A percentile compares a stretch with the other conserved stretches of the same genome.
Evolutionary conservation across 495 filamentous ascomycete species (phyloP).

Genomic region (Venustampulla echinocandica): DNA sequence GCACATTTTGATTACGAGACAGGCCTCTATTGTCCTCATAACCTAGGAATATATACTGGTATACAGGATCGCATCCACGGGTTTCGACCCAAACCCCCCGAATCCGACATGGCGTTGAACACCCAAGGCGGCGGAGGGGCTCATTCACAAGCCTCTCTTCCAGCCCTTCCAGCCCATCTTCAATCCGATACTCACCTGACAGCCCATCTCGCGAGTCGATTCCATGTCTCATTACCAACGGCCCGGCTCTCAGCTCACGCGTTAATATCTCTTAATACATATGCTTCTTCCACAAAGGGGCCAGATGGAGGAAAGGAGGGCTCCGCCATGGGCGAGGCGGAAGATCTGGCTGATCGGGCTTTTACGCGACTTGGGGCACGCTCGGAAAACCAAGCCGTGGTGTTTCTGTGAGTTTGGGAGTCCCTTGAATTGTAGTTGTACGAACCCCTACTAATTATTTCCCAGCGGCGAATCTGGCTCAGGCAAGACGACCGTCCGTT

Average conservation of each 20-base stretch:
- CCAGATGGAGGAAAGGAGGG: slow-evolving; percentile 83
- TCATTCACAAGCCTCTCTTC: slow-evolving; percentile 83
- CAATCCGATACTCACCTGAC: slow-evolving; percentile 96
- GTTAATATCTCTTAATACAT: slow-evolving; percentile 85
- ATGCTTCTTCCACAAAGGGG: slow-evolving; percentile 75
- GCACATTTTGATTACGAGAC: too few species aligned
- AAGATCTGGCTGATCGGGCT: slow-evolving; percentile 78
- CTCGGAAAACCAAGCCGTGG: slow-evolving; percentile 82
- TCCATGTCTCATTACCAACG: slow-evolving; percentile 81
- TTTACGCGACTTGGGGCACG: slow-evolving; percentile 79
- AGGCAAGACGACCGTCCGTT: slow-evolving; percentile 89
- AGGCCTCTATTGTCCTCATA: too few species aligned
- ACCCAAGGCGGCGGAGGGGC: slow-evolving; percentile 43
- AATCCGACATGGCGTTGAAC: slow-evolving; percentile 17
- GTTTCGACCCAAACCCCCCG: slow-evolving; percentile 23
- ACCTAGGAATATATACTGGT: too few species aligned
- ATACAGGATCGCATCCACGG: slow-evolving; percentile 8
- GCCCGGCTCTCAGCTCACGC: slow-evolving; percentile 85
- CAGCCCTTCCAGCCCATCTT: slow-evolving; percentile 77
- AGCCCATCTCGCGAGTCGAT: slow-evolving; percentile 90
- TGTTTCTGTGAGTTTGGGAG: slow-evolving; percentile 68
- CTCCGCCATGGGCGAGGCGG: slow-evolving; percentile 76
- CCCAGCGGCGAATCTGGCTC: slow-evolving; percentile 85
- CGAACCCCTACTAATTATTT: slow-evolving; percentile 4
- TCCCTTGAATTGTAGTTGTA: not conserved